A percentile compares a stretch with the other conserved stretches of the same genome.
Evolutionary conservation across 176 grass and related monocot species (phyloP).

Genomic region (Ampelocalamus luodianensis): DNA sequence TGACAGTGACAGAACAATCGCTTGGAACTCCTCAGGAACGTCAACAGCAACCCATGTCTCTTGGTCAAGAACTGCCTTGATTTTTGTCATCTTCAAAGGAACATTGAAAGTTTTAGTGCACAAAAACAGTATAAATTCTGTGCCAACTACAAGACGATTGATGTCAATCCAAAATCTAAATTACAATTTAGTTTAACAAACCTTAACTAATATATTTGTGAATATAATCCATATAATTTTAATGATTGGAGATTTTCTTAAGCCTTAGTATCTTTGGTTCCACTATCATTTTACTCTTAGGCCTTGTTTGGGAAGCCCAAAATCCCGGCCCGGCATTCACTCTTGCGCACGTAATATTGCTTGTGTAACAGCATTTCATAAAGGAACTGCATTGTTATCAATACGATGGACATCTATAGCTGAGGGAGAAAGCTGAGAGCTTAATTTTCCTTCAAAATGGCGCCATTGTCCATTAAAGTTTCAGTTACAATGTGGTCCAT

Average conservation of each 20-base stretch:
- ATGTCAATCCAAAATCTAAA: background rate
- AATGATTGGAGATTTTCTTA: slow-evolving; percentile 2
- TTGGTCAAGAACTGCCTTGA: slow-evolving; percentile 99
- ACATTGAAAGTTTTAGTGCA: slow-evolving; percentile 31
- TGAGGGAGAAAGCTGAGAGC: background rate
- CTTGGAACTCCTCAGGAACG: slow-evolving; percentile 95
- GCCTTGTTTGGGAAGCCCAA: no score
- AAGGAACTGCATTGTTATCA: slow-evolving; percentile 6
- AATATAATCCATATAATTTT: slow-evolving; percentile 1
- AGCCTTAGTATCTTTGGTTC: background rate
- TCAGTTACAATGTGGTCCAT: background rate
- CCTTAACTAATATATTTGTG: background rate
- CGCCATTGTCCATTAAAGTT: background rate
- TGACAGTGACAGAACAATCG: slow-evolving; percentile 82
- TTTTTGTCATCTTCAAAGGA: slow-evolving; percentile 87
- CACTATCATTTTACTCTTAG: slow-evolving; percentile 21
- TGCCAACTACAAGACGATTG: background rate
- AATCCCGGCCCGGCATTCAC: background rate
- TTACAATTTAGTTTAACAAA: background rate
- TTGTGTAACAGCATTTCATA: background rate
- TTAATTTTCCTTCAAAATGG: slow-evolving; percentile 14
- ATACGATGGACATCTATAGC: slow-evolving; percentile 15
- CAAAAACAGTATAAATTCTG: slow-evolving; percentile 28
- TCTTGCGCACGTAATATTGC: slow-evolving; percentile 1
- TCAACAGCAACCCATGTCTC: slow-evolving; percentile 93